Evolutionary conservation across 768 basidiomycete genomes (phyloP).

Genomic region (Mycena olivaceomarginata): DNA sequence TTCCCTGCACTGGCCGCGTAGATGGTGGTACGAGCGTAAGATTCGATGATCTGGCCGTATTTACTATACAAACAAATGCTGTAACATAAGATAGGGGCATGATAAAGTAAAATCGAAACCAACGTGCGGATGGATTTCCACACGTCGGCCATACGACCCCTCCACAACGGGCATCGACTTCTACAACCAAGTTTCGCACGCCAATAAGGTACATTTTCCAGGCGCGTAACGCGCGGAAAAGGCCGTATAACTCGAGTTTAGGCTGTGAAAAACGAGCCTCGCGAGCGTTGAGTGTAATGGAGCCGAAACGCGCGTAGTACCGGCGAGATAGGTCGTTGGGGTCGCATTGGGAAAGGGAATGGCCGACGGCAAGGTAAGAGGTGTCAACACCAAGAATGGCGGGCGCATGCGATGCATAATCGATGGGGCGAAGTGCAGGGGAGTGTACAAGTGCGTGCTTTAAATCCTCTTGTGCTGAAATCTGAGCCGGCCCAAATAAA

Average conservation of each 20-base stretch:
- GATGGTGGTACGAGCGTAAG: too few species aligned
- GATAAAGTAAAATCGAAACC: too few species aligned
- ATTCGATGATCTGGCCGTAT: too few species aligned
- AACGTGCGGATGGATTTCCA: too few species aligned
- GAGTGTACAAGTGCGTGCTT: too few species aligned
- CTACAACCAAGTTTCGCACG: constrained; percentile 53
- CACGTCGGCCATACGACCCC: too few species aligned
- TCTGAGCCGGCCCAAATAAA: constrained; percentile 46
- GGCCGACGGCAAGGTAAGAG: constrained; percentile 56
- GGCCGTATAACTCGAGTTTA: constrained; percentile 59
- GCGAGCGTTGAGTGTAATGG: constrained; percentile 56
- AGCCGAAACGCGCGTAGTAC: constrained; percentile 56
- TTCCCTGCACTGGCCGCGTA: too few species aligned
- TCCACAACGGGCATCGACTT: constrained; percentile 61
- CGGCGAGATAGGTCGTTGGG: constrained; percentile 35
- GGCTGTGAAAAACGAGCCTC: constrained; percentile 54
- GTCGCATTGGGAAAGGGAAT: constrained; percentile 54
- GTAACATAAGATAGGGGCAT: too few species aligned
- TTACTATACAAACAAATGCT: too few species aligned
- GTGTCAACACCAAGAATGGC: constrained; percentile 34
- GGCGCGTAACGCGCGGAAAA: constrained; percentile 48
- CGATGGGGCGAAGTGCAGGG: too few species aligned
- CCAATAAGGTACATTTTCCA: constrained; percentile 54
- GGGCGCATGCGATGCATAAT: too few species aligned
- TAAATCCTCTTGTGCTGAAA: too few species aligned